Evolutionary conservation across 1,284 basidiomycete species (phyloP).

Genomic region (Spongispora temasekensis): DNA sequence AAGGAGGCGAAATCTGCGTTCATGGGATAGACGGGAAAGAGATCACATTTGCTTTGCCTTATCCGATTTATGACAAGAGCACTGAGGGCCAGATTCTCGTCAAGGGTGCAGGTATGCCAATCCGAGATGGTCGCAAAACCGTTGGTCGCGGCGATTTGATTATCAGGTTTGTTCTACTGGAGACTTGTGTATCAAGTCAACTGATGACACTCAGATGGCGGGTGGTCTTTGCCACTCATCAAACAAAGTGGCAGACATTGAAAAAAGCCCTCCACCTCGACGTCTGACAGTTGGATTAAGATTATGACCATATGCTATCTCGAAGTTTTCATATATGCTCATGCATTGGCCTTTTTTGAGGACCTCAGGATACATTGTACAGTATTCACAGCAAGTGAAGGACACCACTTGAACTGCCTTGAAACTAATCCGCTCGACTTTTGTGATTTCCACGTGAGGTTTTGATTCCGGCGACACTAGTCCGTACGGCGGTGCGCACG

Average conservation of each 20-base stretch:
- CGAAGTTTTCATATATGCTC: conserved; percentile 19
- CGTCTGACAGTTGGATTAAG: conserved; percentile 19
- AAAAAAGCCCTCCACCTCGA: conserved; percentile 33
- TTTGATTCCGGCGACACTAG: no score
- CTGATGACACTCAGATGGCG: conserved; percentile 29
- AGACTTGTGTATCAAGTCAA: conserved; percentile 1
- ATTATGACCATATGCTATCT: conserved; percentile 24
- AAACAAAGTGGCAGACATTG: conserved; percentile 35
- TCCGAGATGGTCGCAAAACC: conserved; percentile 61
- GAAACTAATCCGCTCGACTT: no score
- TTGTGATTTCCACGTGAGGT: no score
- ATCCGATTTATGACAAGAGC: conserved; percentile 59
- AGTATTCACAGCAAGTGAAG: conserved; percentile 28
- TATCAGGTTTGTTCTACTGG: conserved; percentile 55
- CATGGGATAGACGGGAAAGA: conserved; percentile 72
- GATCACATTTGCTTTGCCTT: conserved; percentile 63
- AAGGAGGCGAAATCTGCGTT: conserved; percentile 54
- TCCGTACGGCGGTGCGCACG: conserved; percentile 13
- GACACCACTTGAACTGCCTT: conserved; percentile 5
- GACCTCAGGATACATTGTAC: conserved; percentile 24
- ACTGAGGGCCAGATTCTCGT: conserved; percentile 64
- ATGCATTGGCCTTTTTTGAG: conserved; percentile 10
- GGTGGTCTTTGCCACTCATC: conserved; percentile 29
- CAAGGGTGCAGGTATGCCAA: conserved; percentile 82
- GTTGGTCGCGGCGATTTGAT: conserved; percentile 78